Percentiles rank a stretch among this genome's conserved stretches.
Evolutionary conservation across 352 stramenopile species (phyloP).

Genomic region (Phytophthora europaea): DNA sequence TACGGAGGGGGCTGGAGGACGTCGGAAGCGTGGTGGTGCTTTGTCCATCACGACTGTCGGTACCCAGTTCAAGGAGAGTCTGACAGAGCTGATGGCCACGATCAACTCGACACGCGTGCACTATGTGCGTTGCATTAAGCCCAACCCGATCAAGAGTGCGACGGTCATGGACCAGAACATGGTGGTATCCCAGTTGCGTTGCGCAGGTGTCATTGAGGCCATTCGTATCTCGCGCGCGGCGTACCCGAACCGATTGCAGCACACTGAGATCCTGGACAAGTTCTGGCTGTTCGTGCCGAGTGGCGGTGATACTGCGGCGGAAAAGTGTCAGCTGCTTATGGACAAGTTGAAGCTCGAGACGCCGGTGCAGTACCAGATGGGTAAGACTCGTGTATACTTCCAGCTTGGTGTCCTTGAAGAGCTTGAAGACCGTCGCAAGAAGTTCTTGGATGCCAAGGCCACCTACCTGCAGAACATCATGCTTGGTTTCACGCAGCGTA

Average conservation of each 20-base stretch:
- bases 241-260: slow-evolving; percentile 98
- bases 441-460: slow-evolving; percentile 86
- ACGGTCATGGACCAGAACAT: slow-evolving; percentile 92
- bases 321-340: slow-evolving; percentile 86
- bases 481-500: slow-evolving; percentile 76
- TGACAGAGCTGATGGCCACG: slow-evolving; percentile 95
- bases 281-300: slow-evolving; percentile 87
- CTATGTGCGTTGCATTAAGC: slow-evolving; percentile 99
- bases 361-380: slow-evolving; percentile 89
- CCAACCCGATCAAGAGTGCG: slow-evolving; percentile 97
- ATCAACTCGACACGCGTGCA: slow-evolving; percentile 97
- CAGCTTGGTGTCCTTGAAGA: slow-evolving; percentile 87
- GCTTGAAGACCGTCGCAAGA: slow-evolving; percentile 87
- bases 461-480: slow-evolving; percentile 85
- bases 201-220: slow-evolving; percentile 99
- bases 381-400: slow-evolving; percentile 91
- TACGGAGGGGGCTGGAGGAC: slow-evolving; percentile 40
- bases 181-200: slow-evolving; percentile 97
- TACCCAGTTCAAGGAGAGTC: slow-evolving; percentile 95
- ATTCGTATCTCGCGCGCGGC: slow-evolving; percentile 98
- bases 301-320: slow-evolving; percentile 56
- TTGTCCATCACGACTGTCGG: slow-evolving; percentile 80
- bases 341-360: slow-evolving; percentile 80
- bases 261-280: slow-evolving; percentile 88
- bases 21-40: slow-evolving; percentile 66